A percentile compares a stretch with the other conserved stretches of the same genome.
Evolutionary conservation across 2,329 filamentous ascomycete species (phyloP).

Genomic region (Raffaelea arxii): DNA sequence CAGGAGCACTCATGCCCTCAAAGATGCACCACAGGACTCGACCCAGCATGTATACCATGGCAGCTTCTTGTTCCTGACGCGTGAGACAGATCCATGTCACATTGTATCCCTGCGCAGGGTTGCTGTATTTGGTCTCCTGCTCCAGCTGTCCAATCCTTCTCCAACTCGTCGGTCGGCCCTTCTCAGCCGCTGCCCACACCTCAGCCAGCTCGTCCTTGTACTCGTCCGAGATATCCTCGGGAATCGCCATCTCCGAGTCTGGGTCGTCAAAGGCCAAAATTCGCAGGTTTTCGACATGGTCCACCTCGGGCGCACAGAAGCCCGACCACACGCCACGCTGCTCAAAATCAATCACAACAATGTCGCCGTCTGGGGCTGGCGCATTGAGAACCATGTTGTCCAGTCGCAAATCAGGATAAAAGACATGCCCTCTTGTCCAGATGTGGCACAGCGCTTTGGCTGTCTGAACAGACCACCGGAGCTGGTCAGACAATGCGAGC

Average conservation of each 20-base stretch:
- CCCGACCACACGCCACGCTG: constrained; percentile 54
- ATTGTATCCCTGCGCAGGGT: constrained; percentile 42
- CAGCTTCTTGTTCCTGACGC: constrained; percentile 41
- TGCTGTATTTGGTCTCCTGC: constrained; percentile 28
- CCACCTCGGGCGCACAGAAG: constrained; percentile 51
- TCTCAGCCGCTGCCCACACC: constrained; percentile 23
- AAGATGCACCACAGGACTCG: constrained; percentile 54
- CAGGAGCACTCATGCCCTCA: constrained; percentile 48
- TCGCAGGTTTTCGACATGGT: constrained; percentile 48
- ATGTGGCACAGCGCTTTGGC: constrained; percentile 41
- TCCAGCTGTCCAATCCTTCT: constrained; percentile 6
- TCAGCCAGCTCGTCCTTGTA: constrained; percentile 35
- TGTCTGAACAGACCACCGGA: constrained; percentile 45
- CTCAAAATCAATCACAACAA: constrained; percentile 52
- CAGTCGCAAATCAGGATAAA: constrained; percentile 49
- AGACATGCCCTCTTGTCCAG: constrained; percentile 32
- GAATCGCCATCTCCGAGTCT: constrained; percentile 25
- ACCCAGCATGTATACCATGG: constrained; percentile 54
- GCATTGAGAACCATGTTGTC: constrained; percentile 48
- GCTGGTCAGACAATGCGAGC: constrained; percentile 32
- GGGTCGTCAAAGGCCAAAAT: constrained; percentile 38
- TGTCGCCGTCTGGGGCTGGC: constrained; percentile 22
- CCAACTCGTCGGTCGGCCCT: background rate
- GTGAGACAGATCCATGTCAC: constrained; percentile 46
- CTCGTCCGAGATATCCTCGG: constrained; percentile 25